Evolutionary conservation across 2,329 filamentous ascomycete genomes (phyloP).

Genomic region (Ustulina deusta): DNA sequence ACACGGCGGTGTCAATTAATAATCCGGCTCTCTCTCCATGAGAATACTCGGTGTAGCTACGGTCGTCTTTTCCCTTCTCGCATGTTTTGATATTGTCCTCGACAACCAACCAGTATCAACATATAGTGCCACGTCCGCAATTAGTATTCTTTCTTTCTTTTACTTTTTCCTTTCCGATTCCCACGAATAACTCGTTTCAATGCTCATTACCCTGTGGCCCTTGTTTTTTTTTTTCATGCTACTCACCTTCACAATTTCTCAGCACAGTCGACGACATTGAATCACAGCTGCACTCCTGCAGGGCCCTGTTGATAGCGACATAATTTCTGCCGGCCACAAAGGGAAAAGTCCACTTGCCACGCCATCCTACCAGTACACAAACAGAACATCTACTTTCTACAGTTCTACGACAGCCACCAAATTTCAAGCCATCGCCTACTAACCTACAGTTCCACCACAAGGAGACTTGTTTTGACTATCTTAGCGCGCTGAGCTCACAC

Average conservation of each 20-base stretch:
- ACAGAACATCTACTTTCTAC: neutral
- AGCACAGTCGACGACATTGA: conserved; percentile 11
- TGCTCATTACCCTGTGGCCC: conserved; percentile 14
- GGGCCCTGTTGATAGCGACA: conserved; percentile 16
- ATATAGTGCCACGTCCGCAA: neutral
- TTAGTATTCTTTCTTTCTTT: neutral
- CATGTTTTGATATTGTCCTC: neutral
- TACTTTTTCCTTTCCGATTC: conserved; percentile 5
- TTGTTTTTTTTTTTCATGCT: conserved; percentile 2
- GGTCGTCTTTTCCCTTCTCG: neutral
- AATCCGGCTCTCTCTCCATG: no score
- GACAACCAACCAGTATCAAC: neutral
- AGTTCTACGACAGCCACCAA: neutral
- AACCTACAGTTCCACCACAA: neutral
- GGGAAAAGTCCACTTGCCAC: neutral
- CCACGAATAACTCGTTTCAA: conserved; percentile 15
- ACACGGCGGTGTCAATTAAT: neutral
- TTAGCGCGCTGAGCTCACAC: neutral
- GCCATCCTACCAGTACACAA: neutral
- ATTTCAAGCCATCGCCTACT: neutral
- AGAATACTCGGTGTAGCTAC: conserved; percentile 3
- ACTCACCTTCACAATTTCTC: neutral
- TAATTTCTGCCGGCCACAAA: neutral
- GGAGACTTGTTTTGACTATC: neutral
- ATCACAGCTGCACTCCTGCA: conserved; percentile 20